Conservation (phyloP, 371 early-diverging fungal species). For the Mortierella sp. region DNA sequence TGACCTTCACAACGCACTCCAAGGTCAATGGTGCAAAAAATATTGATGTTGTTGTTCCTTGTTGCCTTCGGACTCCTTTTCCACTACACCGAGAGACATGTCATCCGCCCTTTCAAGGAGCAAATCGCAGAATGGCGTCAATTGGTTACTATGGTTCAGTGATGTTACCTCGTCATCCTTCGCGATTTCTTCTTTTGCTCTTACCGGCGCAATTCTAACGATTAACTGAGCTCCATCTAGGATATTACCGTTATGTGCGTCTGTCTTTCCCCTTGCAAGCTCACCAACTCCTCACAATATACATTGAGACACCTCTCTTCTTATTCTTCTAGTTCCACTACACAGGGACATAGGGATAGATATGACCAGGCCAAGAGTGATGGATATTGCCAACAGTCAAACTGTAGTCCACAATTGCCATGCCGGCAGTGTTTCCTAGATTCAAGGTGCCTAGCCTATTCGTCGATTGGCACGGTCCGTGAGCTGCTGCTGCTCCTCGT, state of each 20-base stretch:
- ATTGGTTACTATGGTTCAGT: background rate
- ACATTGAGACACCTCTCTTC: background rate
- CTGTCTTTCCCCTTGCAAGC: conserved; percentile 12
- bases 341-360: background rate
- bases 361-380: background rate
- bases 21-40: conserved; percentile 2
- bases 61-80: conserved; percentile 25
- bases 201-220: conserved; percentile 1
- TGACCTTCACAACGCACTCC: conserved; percentile 1
- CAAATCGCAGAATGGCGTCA: background rate
- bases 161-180: conserved; percentile 1
- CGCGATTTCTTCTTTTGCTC: background rate
- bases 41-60: background rate
- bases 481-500: background rate
- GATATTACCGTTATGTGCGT: conserved; percentile 5
- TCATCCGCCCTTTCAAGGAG: background rate
- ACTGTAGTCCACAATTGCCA: background rate
- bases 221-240: background rate
- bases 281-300: background rate
- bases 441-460: background rate
- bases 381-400: background rate
- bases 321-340: background rate
- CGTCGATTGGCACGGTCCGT: conserved; percentile 9
- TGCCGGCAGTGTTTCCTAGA: background rate
- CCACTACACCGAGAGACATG: conserved; percentile 16